These are phyloP conservation scores for Sporothrix humicola DNA, from an alignment of 2,329 filamentous ascomycete species.

Conservation along the genomic window DNA sequence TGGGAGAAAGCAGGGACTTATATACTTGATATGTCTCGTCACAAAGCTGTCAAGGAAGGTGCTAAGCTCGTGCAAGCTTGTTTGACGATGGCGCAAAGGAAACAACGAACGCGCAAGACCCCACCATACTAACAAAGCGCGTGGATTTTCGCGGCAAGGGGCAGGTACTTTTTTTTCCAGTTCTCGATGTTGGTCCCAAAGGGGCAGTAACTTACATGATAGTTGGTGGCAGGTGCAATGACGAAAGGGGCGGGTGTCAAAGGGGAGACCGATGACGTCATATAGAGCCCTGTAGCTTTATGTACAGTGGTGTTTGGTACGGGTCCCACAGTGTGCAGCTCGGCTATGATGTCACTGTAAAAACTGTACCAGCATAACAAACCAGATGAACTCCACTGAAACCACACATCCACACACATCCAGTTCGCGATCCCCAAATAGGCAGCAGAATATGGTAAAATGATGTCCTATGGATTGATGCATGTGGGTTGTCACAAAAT, in stretches of 20 bases:
- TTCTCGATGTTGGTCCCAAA: conserved; percentile 16
- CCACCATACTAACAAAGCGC: background rate
- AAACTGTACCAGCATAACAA: background rate
- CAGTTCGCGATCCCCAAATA: background rate
- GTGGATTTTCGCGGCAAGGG: background rate
- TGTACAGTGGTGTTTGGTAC: background rate
- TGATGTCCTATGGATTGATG: background rate
- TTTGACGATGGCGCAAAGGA: conserved; percentile 2
- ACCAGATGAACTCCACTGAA: background rate
- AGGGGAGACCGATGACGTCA: conserved; percentile 9
- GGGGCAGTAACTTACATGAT: background rate
- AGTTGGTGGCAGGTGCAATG: conserved; percentile 10
- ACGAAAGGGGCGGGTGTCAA: background rate
- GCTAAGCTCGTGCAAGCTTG: background rate
- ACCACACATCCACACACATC: background rate
- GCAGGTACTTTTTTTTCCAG: conserved; percentile 11
- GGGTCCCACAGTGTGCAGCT: background rate
- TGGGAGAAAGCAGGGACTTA: conserved; percentile 3
- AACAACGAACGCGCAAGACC: background rate
- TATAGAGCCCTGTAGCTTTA: background rate
- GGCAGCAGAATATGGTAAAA: background rate
- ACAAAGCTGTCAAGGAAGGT: background rate
- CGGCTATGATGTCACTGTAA: conserved; percentile 25
- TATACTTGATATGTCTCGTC: conserved; percentile 18
- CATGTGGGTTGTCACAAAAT: background rate